These are phyloP conservation scores for Russula olivacea DNA, from an alignment of 768 basidiomycete genomes.

Conservation along the genomic window DNA sequence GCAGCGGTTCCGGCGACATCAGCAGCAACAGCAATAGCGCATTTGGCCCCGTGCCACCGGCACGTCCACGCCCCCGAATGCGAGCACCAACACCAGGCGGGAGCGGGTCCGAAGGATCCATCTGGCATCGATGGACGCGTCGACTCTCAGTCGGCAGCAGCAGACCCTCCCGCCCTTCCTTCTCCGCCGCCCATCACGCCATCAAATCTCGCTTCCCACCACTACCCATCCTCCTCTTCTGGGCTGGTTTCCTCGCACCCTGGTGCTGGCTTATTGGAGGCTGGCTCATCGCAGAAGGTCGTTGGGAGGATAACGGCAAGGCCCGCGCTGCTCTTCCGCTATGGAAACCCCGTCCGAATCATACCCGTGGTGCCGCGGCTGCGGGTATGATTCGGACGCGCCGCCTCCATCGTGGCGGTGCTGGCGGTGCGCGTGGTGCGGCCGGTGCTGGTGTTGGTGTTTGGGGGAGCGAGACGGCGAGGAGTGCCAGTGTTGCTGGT, in stretches of 20 bases:
- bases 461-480: neutral
- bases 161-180: constrained; percentile 16
- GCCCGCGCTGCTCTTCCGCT: constrained; percentile 37
- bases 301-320: constrained; percentile 41
- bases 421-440: too few relatives aligned
- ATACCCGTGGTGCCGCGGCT: neutral
- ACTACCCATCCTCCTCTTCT: constrained; percentile 49
- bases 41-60: neutral
- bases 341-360: constrained; percentile 4
- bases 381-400: constrained; percentile 6
- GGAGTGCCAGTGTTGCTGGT: neutral
- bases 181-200: constrained; percentile 14
- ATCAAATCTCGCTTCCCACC: constrained; percentile 15
- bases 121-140: constrained; percentile 31
- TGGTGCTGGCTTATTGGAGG: constrained; percentile 75
- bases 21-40: neutral
- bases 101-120: constrained; percentile 25
- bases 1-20: neutral
- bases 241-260: constrained; percentile 66
- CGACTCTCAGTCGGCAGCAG: constrained; percentile 27
- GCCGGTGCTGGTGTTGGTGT: neutral
- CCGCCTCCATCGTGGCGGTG: too few relatives aligned
- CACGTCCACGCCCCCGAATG: constrained; percentile 8
- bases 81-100: constrained; percentile 22
- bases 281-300: constrained; percentile 44